These are phyloP conservation scores for Arthroderma sp. DNA, from an alignment of 2,329 filamentous ascomycete genomes.

Conservation along the genomic window DNA sequence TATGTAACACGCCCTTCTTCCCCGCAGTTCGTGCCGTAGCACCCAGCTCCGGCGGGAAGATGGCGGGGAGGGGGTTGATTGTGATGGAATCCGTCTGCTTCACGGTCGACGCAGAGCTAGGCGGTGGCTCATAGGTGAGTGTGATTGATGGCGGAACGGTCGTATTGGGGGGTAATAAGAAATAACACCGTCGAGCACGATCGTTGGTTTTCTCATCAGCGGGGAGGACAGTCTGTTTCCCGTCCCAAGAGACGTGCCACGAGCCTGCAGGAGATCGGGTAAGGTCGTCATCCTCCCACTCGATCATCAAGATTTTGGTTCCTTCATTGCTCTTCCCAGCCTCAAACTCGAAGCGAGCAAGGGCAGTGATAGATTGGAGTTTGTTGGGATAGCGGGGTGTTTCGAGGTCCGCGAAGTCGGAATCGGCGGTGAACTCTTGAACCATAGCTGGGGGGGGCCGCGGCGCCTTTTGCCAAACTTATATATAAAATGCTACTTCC, in stretches of 20 bases:
- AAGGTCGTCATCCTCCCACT: slow-evolving; percentile 59
- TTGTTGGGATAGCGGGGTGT: slow-evolving; percentile 17
- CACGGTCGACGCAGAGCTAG: slow-evolving; percentile 23
- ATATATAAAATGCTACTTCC: too few species aligned
- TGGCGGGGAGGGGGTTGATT: slow-evolving; percentile 72
- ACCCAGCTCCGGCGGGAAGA: slow-evolving; percentile 66
- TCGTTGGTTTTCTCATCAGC: slow-evolving; percentile 45
- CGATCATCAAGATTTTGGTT: slow-evolving; percentile 85
- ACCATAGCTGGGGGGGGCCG: slow-evolving; percentile 6
- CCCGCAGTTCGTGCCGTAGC: slow-evolving; percentile 52
- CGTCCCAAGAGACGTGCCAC: slow-evolving; percentile 76
- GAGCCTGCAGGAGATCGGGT: slow-evolving; percentile 36
- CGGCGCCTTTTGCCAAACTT: too few species aligned
- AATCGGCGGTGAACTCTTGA: slow-evolving; percentile 8
- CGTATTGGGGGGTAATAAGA: slow-evolving; percentile 60
- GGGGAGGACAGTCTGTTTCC: slow-evolving; percentile 59
- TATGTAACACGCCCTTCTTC: slow-evolving; percentile 72
- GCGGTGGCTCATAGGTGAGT: slow-evolving; percentile 41
- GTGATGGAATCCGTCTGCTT: slow-evolving; percentile 38
- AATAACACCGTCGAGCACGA: slow-evolving; percentile 56
- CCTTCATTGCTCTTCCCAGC: slow-evolving; percentile 62
- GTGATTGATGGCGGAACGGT: slow-evolving; percentile 60
- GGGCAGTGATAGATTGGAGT: slow-evolving; percentile 40
- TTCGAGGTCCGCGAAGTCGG: slow-evolving; percentile 16
- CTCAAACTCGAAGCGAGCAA: slow-evolving; percentile 80